Percentiles rank a stretch among this genome's conserved stretches.
These are phyloP conservation scores for Colletotrichum brevisporum DNA, from an alignment of 2,329 filamentous ascomycete genomes.

Conservation along the genomic window DNA sequence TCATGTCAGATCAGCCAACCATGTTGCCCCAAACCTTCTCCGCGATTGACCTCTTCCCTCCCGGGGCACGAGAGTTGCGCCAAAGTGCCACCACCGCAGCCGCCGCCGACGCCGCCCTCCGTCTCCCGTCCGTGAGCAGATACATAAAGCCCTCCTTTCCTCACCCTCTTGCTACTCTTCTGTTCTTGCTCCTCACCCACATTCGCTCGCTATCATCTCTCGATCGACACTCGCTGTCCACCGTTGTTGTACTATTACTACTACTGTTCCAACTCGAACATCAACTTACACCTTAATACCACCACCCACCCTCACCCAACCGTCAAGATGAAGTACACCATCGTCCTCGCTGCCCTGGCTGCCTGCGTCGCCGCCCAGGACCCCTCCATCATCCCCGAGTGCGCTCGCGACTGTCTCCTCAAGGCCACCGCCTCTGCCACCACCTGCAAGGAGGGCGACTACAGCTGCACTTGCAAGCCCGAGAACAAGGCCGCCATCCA, in stretches of 20 bases:
- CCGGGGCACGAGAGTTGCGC: not conserved
- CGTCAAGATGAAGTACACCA: conserved; percentile 43
- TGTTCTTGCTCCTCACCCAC: not conserved
- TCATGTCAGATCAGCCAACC: conserved; percentile 8
- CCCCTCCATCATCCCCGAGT: conserved; percentile 47
- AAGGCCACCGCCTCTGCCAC: conserved; percentile 49
- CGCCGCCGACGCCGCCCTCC: not conserved
- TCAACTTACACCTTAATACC: conserved; percentile 11
- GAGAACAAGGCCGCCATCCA: conserved; percentile 51
- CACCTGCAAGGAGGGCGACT: conserved; percentile 51
- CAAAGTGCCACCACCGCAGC: not conserved
- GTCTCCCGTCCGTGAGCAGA: not conserved
- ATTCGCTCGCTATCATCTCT: conserved; percentile 12
- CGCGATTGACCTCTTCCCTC: conserved; percentile 14
- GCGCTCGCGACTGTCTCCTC: conserved; percentile 55
- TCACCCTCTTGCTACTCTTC: conserved; percentile 2
- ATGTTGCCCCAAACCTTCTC: conserved; percentile 20
- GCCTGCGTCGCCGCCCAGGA: conserved; percentile 51
- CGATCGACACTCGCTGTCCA: conserved; percentile 8
- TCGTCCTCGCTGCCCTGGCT: conserved; percentile 49
- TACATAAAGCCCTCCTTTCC: conserved; percentile 38
- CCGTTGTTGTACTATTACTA: conserved; percentile 31
- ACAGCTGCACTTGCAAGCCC: conserved; percentile 51
- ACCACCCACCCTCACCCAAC: conserved; percentile 26
- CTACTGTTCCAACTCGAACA: not conserved